Evolutionary conservation across 75 land plant species (phyloP).

Genomic region (Selaginella tamariscina): DNA sequence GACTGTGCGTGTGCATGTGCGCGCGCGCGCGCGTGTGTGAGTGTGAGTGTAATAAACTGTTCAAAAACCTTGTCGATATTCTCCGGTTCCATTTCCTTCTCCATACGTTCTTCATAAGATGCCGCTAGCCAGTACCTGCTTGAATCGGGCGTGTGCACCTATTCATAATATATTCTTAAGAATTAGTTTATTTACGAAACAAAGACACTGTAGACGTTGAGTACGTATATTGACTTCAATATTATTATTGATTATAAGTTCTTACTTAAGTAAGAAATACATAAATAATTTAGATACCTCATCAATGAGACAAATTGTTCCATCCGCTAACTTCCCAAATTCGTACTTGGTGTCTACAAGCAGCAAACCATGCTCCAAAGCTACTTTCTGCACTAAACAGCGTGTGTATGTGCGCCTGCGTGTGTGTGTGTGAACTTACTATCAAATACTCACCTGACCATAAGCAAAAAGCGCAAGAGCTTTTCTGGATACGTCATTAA

Average conservation of each 20-base stretch:
- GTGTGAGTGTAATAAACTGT: too few relatives aligned
- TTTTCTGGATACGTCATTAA: conserved; percentile 52
- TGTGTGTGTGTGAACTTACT: neutral
- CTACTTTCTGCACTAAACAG: conserved; percentile 43
- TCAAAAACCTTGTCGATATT: conserved; percentile 83
- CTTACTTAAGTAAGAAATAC: neutral
- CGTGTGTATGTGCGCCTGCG: neutral
- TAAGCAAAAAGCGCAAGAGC: conserved; percentile 83
- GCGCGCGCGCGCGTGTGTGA: too few relatives aligned
- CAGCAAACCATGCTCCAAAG: conserved; percentile 70
- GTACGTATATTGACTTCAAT: neutral
- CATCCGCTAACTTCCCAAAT: conserved; percentile 90
- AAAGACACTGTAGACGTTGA: neutral
- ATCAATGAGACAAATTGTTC: conserved; percentile 70
- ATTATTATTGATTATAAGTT: neutral
- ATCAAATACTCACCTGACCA: conserved; percentile 52
- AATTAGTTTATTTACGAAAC: neutral
- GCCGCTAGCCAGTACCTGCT: conserved; percentile 93
- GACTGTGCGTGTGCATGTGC: too few relatives aligned
- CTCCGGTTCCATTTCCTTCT: conserved; percentile 76
- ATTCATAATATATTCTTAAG: neutral
- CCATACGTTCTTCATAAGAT: conserved; percentile 63
- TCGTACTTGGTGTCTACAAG: conserved; percentile 98
- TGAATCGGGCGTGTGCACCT: conserved; percentile 99
- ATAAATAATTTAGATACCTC: conserved; percentile 43